These are phyloP conservation scores for Cyberlindnera samutprakarnensis DNA, from an alignment of 805 yeast species.

Conservation along the genomic window DNA sequence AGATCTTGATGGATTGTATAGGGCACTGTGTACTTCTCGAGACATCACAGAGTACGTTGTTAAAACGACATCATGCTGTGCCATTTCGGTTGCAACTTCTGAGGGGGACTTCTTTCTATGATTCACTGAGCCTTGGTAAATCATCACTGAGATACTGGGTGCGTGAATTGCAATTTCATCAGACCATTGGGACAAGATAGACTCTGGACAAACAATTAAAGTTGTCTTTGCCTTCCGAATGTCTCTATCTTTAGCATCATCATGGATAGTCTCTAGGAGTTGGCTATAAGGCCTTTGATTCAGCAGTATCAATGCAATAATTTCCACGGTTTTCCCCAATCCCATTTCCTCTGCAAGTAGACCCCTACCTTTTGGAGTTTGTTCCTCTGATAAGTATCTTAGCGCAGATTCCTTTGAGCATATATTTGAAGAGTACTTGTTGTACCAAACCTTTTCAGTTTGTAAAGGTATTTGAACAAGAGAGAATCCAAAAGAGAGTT, in stretches of 20 bases:
- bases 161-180: slow-evolving; percentile 59
- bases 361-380: slow-evolving; percentile 32
- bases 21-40: slow-evolving; percentile 71
- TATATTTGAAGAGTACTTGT: slow-evolving; percentile 42
- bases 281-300: slow-evolving; percentile 43
- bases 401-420: slow-evolving; percentile 27
- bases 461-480: slow-evolving; percentile 14
- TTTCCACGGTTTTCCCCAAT: slow-evolving; percentile 87
- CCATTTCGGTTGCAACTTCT: slow-evolving; percentile 43
- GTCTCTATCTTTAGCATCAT: slow-evolving; percentile 11
- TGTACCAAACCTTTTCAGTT: slow-evolving; percentile 32
- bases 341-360: slow-evolving; percentile 96
- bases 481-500: slow-evolving; percentile 49
- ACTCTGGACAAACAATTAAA: slow-evolving; percentile 76
- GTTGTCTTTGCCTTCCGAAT: slow-evolving; percentile 55
- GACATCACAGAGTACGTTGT: slow-evolving; percentile 71
- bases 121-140: slow-evolving; percentile 51
- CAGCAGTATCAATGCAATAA: slow-evolving; percentile 53
- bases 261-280: slow-evolving; percentile 1
- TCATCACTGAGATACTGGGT: slow-evolving; percentile 51
- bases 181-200: slow-evolving; percentile 81
- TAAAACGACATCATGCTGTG: slow-evolving; percentile 67
- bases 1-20: slow-evolving; percentile 46
- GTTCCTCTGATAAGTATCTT: slow-evolving; percentile 19
- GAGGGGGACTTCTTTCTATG: slow-evolving; percentile 26